Evolutionary conservation across 2,329 filamentous ascomycete species (phyloP).

Genomic region (Daldinia eschscholtzii): DNA sequence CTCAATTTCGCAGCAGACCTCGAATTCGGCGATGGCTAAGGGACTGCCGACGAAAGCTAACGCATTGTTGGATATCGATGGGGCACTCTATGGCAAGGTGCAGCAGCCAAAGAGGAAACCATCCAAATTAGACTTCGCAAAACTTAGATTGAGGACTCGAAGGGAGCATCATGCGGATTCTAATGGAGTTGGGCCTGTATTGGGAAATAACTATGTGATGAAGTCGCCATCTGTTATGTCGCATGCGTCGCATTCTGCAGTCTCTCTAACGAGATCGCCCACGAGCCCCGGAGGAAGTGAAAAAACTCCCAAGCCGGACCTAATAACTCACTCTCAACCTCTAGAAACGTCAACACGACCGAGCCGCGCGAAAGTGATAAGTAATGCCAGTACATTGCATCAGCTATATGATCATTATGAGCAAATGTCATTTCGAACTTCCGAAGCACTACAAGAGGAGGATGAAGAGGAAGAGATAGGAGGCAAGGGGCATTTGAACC

Average conservation of each 20-base stretch:
- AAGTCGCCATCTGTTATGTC: constrained; percentile 61
- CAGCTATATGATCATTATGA: constrained; percentile 71
- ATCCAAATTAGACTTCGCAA: constrained; percentile 63
- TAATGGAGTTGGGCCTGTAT: constrained; percentile 48
- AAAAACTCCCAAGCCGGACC: constrained; percentile 35
- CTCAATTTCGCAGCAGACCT: constrained; percentile 70
- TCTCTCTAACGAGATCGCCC: constrained; percentile 28
- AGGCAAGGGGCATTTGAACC: constrained; percentile 15
- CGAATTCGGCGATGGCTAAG: constrained; percentile 69
- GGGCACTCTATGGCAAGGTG: constrained; percentile 47
- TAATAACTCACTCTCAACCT: constrained; percentile 43
- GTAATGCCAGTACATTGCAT: constrained; percentile 58
- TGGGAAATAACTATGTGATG: constrained; percentile 55
- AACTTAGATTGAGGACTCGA: constrained; percentile 56
- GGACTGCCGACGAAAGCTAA: constrained; percentile 64
- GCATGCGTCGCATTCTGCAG: constrained; percentile 52
- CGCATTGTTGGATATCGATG: constrained; percentile 62
- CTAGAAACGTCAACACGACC: constrained; percentile 37
- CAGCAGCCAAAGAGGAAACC: constrained; percentile 62
- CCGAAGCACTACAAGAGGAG: constrained; percentile 48
- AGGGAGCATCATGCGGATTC: constrained; percentile 51
- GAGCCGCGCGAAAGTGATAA: constrained; percentile 49
- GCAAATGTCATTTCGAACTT: constrained; percentile 64
- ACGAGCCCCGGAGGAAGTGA: constrained; percentile 24
- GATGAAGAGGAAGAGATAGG: constrained; percentile 41